Base-by-base conservation (phyloP, 139 green algal species). In the Volvox africanus region DNA sequence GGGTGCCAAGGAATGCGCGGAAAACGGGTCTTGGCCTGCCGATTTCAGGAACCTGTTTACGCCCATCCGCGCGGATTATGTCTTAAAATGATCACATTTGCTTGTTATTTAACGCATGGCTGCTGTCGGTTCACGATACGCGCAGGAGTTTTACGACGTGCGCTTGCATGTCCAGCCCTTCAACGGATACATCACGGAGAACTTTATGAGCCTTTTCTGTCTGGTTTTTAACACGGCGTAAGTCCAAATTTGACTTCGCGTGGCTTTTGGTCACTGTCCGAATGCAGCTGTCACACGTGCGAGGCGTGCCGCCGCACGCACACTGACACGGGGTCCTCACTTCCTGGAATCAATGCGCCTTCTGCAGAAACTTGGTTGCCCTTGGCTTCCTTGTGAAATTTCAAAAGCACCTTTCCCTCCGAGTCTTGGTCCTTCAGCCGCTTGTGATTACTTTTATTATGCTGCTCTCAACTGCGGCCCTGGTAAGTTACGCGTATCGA, bases 391-490 rank as follows among this genome's bases (percentile, higher is more conserved):
- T 95, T 26, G 91, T 95, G 37, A 92, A 93, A 44, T 93, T 89
- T 61, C 93, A 95, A 87, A 83, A 86, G n/a, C 84, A 89, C 44
- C 24, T 95, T 33, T 93, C 91, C 14, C 86, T 95, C 61, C 86
- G 92, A 0, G 92, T 93, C 84, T 82, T 94, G 80, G 93, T 95
- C 62, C 92, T 94, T 33, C 92, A 95, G 81, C 93, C 93, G 11
- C 81, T 94, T 30, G 86, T 95, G 22, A 91, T 95, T 28, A 94
- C 93, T 0, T 82, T 94, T 61, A 92, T 94, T 84, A 93, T 94
- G 86, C 84, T 95, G 36, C 69, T 92, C 20, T 92, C 91, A 19
- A 94, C 93, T 33, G 93, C 89, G 21, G 92, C 86, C 16, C 89
- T 95, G 91, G 92, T 93, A 30, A 24, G 75, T 73, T 28, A 28